Percentiles rank a stretch among this genome's conserved stretches.
Evolutionary conservation across 169 alveolate genomes (phyloP).

Genomic region (Perkinsus marinus): DNA sequence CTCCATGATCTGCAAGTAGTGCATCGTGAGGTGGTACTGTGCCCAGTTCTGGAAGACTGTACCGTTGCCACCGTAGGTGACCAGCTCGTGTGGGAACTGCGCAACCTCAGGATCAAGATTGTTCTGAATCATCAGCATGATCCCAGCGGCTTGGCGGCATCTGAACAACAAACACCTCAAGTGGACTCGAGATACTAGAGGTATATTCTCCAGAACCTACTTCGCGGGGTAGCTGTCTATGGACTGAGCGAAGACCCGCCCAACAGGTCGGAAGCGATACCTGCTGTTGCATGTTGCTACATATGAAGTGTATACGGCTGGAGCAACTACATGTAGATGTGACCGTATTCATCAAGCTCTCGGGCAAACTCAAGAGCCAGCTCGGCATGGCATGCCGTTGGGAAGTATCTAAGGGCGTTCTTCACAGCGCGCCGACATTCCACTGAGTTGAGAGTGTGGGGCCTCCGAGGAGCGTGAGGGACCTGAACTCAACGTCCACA

Average conservation of each 20-base stretch:
- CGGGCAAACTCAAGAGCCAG: constrained; percentile 19
- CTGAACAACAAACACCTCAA: neutral
- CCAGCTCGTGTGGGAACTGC: constrained; percentile 35
- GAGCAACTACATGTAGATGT: constrained; percentile 28
- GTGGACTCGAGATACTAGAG: no score
- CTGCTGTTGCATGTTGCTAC: neutral
- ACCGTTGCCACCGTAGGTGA: constrained; percentile 47
- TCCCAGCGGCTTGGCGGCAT: neutral
- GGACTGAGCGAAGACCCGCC: constrained; percentile 23
- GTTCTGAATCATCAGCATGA: constrained; percentile 41
- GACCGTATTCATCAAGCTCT: constrained; percentile 31
- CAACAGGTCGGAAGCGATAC: constrained; percentile 25
- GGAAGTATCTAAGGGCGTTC: constrained; percentile 41
- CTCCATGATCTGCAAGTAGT: constrained; percentile 28
- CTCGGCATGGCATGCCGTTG: constrained; percentile 13
- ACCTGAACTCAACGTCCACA: neutral
- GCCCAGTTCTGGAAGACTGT: constrained; percentile 48
- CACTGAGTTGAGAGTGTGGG: constrained; percentile 8
- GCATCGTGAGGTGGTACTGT: constrained; percentile 30
- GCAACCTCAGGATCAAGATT: constrained; percentile 42
- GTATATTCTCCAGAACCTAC: constrained; percentile 8
- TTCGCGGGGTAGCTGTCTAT: constrained; percentile 22
- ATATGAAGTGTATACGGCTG: neutral
- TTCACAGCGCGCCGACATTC: constrained; percentile 33
- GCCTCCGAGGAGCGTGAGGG: constrained; percentile 35